Conservation (phyloP, 805 yeast species). For the Wickerhamomyces bovis region DNA sequence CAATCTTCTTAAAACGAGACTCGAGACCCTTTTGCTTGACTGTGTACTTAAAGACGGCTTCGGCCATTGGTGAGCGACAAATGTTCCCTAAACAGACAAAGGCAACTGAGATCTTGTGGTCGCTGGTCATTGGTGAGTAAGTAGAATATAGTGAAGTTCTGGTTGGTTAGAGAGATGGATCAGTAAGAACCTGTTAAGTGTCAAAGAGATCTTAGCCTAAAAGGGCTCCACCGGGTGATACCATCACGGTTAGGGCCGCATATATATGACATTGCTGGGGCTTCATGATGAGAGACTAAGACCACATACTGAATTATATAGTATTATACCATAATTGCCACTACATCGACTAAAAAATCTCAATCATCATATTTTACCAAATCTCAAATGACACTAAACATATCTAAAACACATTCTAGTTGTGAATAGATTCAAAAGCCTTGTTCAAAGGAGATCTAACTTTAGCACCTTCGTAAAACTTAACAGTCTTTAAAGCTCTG, state of each 20-base stretch:
- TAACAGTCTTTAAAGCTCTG: conserved; percentile 74
- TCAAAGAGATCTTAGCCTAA: too few relatives aligned
- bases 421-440: conserved; percentile 53
- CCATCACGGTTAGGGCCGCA: too few relatives aligned
- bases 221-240: background rate
- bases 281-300: too few relatives aligned
- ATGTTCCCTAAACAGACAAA: conserved; percentile 90
- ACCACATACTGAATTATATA: too few relatives aligned
- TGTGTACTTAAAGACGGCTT: conserved; percentile 72
- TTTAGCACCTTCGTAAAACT: conserved; percentile 74
- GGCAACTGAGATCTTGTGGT: conserved; percentile 51
- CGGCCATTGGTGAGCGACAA: conserved; percentile 98
- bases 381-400: background rate
- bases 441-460: conserved; percentile 70
- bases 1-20: conserved; percentile 48
- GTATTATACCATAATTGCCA: too few relatives aligned
- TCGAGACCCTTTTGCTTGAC: conserved; percentile 46
- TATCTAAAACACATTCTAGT: conserved; percentile 1
- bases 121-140: background rate
- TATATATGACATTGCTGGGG: too few relatives aligned
- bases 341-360: background rate
- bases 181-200: too few relatives aligned
- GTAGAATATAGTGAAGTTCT: too few relatives aligned
- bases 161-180: too few relatives aligned
- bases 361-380: background rate